Base-by-base conservation (phyloP, 441 rosid species). In the Daphne laureola region DNA sequence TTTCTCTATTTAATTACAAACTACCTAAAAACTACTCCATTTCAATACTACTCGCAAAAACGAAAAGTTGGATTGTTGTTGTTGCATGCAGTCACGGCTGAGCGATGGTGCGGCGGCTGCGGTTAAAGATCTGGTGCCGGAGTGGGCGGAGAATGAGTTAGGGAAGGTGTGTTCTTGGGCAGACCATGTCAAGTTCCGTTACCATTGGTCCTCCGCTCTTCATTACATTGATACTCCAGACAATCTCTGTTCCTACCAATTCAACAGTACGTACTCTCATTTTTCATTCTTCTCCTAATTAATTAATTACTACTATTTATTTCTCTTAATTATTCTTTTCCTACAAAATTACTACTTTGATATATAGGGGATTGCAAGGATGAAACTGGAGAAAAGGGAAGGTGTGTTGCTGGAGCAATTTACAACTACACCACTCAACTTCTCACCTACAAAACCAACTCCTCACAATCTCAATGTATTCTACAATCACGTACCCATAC, bases 341-440 rank as follows among this genome's bases (percentile, higher is more conserved):
- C 0, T 26, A 26, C 31, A n/a, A n/a, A n/a, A n/a, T n/a, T n/a
- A n/a, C n/a, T n/a, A n/a, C n/a, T n/a, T n/a, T n/a, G n/a, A n/a
- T n/a, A n/a, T n/a, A n/a, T 58, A 87, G 98, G 95, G 78, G 98
- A 91, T 60, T 91, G 95, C 77, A 75, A 80, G 66, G 96, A 84
- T 60, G 86, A 71, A 67, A 38, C 59, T 64, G 93, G 87, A 57
- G 77, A 12, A 50, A 58, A 58, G 53, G 93, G 69, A 7, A 77
- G 86, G 68, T 91, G 98, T 36, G 96, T 88, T 51, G 83, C 95
- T 8, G 96, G 96, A 47, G 95, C 98, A 8, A 80, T 91, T 25
- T 74, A 82, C 75, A 88, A 86, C 59, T 91, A 91, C 75, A 91
- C 98, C 25, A 67, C 93, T 46, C 98, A 91, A 66, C 93, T 91